Evolutionary conservation across 192 early-diverging fungal genomes (phyloP), one percentile per base, ranked within the genome.

Genomic region (Gorgonomyces haynaldii): DNA sequence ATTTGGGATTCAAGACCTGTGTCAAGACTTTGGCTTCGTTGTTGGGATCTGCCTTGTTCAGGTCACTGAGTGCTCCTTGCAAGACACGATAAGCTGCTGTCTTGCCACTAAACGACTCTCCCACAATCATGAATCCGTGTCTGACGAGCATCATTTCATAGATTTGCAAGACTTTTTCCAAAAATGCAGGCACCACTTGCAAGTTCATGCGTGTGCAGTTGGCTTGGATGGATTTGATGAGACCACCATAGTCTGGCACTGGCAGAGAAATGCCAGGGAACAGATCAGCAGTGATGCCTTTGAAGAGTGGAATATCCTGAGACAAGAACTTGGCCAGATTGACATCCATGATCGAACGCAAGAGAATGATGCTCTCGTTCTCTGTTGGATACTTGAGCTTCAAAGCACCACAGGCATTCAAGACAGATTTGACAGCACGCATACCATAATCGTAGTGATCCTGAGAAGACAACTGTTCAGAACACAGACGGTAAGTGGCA

Each of bases 141-240:
- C 75, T 49, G 5, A 78, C 75, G 12, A 78, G 49, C 75, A 78
- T 78, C 75, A 78, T 78, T 57, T 78, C 75, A 45, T 78, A 78
- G 9, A 78, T 58, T 53, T 78, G 75, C 10, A 78, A 53, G 24
- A 73, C 59, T 51, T 78, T 78, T 52, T 78, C 75, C 20, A 69
- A 27, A 44, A 78, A 78, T 21, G 68, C 65, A 0, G 75, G 69
- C 17, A 76, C 67, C 20, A 58, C 54, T 47, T 78, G 75, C 13
- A 78, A 39, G 38, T 76, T 77, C 53, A 66, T 50, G 9, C 45
- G 31, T 32, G 58, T 47, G 34, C 75, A 78, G 38, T 58, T 60
- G 27, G 27, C 42, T 25, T 62, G 42, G 29, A 78, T 61, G 42
- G 62, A 52, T 30, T 54, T 61, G 24, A 62, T 73, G 4, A 78